These are phyloP conservation scores for Aureobasidium subglaciale DNA, from an alignment of 2,329 filamentous ascomycete genomes.

Conservation along the genomic window DNA sequence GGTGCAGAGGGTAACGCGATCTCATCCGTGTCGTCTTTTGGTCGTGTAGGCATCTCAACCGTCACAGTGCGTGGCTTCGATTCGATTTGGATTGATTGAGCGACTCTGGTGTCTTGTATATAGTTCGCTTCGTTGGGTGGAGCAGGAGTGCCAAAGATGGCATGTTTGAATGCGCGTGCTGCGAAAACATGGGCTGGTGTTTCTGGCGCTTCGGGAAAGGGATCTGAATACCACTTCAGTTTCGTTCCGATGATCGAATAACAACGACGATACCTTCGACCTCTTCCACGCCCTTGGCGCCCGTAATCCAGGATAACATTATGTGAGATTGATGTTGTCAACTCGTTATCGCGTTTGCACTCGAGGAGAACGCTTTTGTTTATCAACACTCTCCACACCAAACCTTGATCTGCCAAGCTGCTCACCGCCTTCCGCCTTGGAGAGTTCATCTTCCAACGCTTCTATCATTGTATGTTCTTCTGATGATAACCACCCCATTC, in stretches of 20 bases:
- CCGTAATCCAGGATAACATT: conserved; percentile 19
- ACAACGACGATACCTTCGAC: background rate
- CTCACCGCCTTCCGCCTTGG: conserved; percentile 5
- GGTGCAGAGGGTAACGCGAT: background rate
- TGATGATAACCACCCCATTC: background rate
- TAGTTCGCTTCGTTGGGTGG: conserved; percentile 36
- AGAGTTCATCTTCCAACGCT: background rate
- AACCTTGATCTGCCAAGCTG: background rate
- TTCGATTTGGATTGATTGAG: background rate
- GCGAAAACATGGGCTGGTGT: conserved; percentile 62
- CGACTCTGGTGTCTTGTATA: background rate
- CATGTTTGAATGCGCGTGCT: conserved; percentile 59
- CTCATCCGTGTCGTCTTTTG: background rate
- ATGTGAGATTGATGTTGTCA: background rate
- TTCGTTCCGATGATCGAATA: background rate
- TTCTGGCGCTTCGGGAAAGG: conserved; percentile 48
- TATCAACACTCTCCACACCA: background rate
- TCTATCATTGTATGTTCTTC: conserved; percentile 7
- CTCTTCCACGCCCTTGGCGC: conserved; percentile 7
- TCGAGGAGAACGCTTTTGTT: background rate
- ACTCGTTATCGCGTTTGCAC: background rate
- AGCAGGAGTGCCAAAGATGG: conserved; percentile 57
- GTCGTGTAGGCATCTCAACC: background rate
- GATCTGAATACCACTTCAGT: background rate
- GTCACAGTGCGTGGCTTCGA: background rate